Base-by-base conservation (phyloP, 2,329 filamentous ascomycete species). In the Cordyceps militaris region DNA sequence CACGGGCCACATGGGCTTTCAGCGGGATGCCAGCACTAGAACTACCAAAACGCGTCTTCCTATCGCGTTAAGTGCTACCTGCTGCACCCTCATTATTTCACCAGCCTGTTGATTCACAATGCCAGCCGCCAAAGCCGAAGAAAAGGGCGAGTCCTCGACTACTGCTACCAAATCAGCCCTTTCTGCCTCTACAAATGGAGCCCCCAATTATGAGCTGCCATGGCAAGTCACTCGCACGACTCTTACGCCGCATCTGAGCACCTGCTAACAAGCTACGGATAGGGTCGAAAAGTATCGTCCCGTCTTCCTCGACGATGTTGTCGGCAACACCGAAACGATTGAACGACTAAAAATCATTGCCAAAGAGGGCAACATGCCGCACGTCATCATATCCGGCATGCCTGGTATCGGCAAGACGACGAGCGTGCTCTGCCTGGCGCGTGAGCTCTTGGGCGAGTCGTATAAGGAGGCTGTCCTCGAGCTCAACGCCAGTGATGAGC, bases 221-320 rank as follows among this genome's bases (percentile, higher is more conserved):
- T 94, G 89, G 88, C 91, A 76, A 59, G 71, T 64, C 13, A 55
- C 28, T 26, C 44, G 23, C 38, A 51, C 16, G 5, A 46, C 60
- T 60, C 1, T 52, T 19, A 6, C 10, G 40, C 40, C 48, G 58
- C 43, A 47, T 61, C 67, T 56, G 65, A 63, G 66, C 60, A 64
- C 10, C 11, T 61, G 59, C 59, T 14, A 44, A 50, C 28, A 50
- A 43, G 36, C 47, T 57, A 21, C n/a, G 28, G 26, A 49, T 62
- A 97, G 93, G 94, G 94, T 99, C 61, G 94, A 99, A 75, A 99
- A 99, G 73, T 99, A 97, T 76, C 84, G 94, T 40, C 94, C 94
- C 1, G 82, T 96, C 55, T 95, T 95, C 73, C 85, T 99, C 30
- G 91, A 97, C 74, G 93, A 99, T 75, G 87, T 99, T 55, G 94